A percentile compares a stretch with the other conserved stretches of the same genome.
Evolutionary conservation across 2,329 filamentous ascomycete genomes (phyloP).

Genomic region (Lachnellula suecica): DNA sequence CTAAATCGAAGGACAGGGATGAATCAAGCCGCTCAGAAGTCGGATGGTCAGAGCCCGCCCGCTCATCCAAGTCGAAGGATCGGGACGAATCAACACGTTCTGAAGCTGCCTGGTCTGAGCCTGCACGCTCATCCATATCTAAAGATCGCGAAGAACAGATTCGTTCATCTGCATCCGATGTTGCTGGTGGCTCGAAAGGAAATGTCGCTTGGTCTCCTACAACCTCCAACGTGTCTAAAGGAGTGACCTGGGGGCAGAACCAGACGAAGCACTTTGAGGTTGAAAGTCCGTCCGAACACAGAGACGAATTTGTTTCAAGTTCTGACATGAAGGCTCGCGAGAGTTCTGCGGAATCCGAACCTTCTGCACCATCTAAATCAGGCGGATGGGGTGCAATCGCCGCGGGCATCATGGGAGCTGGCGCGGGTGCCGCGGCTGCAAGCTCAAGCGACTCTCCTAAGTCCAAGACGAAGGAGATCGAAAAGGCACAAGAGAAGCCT

Average conservation of each 20-base stretch:
- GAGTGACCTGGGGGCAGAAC: slow-evolving; percentile 64
- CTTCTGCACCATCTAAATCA: slow-evolving; percentile 6
- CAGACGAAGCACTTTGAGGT: slow-evolving; percentile 64
- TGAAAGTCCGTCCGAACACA: slow-evolving; percentile 51
- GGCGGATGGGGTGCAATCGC: slow-evolving; percentile 52
- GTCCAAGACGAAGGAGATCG: slow-evolving; percentile 2
- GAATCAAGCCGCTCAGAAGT: not conserved
- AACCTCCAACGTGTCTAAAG: slow-evolving; percentile 49
- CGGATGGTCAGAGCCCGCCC: slow-evolving; percentile 17
- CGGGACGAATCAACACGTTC: slow-evolving; percentile 4
- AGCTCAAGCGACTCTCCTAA: slow-evolving; percentile 23
- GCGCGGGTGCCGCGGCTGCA: slow-evolving; percentile 30
- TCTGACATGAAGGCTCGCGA: slow-evolving; percentile 19
- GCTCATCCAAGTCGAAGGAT: slow-evolving; percentile 33
- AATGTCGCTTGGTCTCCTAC: slow-evolving; percentile 44
- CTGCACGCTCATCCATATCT: slow-evolving; percentile 26
- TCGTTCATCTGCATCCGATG: slow-evolving; percentile 31
- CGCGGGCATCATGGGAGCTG: slow-evolving; percentile 46
- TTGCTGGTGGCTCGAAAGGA: slow-evolving; percentile 40
- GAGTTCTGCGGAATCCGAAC: slow-evolving; percentile 35
- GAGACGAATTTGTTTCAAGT: slow-evolving; percentile 29
- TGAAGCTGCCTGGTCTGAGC: slow-evolving; percentile 7
- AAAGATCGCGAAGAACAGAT: slow-evolving; percentile 5
- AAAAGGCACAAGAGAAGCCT: slow-evolving; percentile 6
- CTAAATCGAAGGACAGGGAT: slow-evolving; percentile 30